phyloP scores from a whole-genome alignment of 352 stramenopile species.

The Phytophthora podocarpi region DNA sequence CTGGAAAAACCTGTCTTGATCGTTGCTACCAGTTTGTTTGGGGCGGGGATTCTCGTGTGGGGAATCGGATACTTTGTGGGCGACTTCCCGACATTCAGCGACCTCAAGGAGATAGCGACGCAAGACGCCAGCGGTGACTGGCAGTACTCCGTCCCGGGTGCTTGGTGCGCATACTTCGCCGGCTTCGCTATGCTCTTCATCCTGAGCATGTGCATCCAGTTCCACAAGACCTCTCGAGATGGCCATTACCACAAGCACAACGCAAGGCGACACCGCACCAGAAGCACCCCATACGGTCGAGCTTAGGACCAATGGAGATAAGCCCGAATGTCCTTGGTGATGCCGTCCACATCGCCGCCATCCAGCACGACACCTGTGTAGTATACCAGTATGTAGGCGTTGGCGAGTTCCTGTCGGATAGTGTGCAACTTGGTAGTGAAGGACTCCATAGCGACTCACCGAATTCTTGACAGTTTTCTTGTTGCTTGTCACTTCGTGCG shows the following conservation, averaged over 20 bases:
- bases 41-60: slow-evolving; percentile 44
- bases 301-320: no score
- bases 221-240: slow-evolving; percentile 41
- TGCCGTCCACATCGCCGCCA: not conserved
- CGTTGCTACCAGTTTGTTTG: slow-evolving; percentile 43
- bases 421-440: no score
- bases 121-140: slow-evolving; percentile 29
- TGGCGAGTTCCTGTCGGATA: no score
- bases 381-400: no score
- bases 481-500: not conserved
- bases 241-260: slow-evolving; percentile 8
- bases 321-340: no score
- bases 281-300: slow-evolving; percentile 12
- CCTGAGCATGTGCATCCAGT: slow-evolving; percentile 49
- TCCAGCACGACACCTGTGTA: no score
- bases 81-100: slow-evolving; percentile 42
- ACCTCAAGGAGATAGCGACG: slow-evolving; percentile 40
- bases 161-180: slow-evolving; percentile 50
- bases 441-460: no score
- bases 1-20: slow-evolving; percentile 52
- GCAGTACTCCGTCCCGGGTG: slow-evolving; percentile 39
- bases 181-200: slow-evolving; percentile 42
- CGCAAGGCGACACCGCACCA: not conserved
- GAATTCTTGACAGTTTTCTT: not conserved
- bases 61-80: slow-evolving; percentile 55